These are phyloP conservation scores for Flueggea neowawraea DNA, from an alignment of 441 rosid genomes.

Conservation along the genomic window DNA sequence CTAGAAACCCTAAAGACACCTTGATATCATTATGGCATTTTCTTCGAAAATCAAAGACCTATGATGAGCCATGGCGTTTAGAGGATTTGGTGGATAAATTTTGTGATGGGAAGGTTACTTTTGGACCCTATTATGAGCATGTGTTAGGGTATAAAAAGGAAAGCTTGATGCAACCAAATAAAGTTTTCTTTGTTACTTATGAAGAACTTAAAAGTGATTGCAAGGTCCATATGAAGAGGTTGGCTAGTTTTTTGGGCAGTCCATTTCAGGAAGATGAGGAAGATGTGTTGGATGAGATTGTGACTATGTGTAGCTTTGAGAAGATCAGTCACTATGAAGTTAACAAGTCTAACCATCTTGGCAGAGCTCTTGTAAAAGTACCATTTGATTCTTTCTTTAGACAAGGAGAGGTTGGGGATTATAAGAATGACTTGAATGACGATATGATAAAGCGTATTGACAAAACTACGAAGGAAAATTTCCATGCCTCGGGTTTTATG, in stretches of 20 bases:
- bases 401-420: background rate
- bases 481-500: slow-evolving; percentile 1
- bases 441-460: background rate
- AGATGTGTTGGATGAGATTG: background rate
- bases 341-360: background rate
- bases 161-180: background rate
- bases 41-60: background rate
- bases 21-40: slow-evolving; percentile 1
- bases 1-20: background rate
- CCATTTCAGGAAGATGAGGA: slow-evolving; percentile 4
- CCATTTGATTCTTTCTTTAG: background rate
- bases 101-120: background rate
- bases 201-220: slow-evolving; percentile 3
- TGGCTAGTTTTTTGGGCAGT: slow-evolving; percentile 3
- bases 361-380: background rate
- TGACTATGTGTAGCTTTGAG: slow-evolving; percentile 1
- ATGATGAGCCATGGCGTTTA: background rate
- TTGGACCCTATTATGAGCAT: slow-evolving; percentile 5
- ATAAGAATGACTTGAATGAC: background rate
- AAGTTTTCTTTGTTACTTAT: background rate
- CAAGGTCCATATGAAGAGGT: background rate
- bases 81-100: background rate
- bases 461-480: background rate
- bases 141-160: background rate
- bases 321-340: too few species aligned